Percentiles rank a stretch among this genome's conserved stretches.
phyloP scores from a whole-genome alignment of 495 filamentous ascomycete species.

The Penicillium ucsense region DNA sequence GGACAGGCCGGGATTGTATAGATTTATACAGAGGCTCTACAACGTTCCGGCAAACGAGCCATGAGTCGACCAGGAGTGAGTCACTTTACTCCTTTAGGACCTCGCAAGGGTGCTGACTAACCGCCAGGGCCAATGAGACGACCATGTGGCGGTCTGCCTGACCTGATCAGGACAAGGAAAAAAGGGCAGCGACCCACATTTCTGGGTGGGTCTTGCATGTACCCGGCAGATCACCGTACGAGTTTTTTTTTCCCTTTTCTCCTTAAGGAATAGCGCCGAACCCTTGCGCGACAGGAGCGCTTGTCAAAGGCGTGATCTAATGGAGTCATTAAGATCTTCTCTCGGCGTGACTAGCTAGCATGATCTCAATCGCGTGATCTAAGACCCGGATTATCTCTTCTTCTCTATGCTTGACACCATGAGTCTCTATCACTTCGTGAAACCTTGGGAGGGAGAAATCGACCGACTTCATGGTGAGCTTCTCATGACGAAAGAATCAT shows the following conservation, averaged over 20 bases:
- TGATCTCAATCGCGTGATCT: neutral
- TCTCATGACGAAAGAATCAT: neutral
- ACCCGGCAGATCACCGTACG: slow-evolving; percentile 11
- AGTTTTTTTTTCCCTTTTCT: neutral
- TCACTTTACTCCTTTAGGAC: slow-evolving; percentile 6
- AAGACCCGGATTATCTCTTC: neutral
- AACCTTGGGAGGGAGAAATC: neutral
- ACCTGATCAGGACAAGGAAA: neutral
- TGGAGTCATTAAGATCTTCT: neutral
- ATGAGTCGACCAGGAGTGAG: slow-evolving; percentile 7
- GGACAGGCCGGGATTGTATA: slow-evolving; percentile 6
- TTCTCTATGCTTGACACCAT: neutral
- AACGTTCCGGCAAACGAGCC: neutral
- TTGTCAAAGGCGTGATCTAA: slow-evolving; percentile 13
- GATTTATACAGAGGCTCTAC: slow-evolving; percentile 6
- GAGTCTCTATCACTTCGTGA: no score
- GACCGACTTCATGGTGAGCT: no score
- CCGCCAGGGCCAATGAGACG: neutral
- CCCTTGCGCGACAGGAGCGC: slow-evolving; percentile 1
- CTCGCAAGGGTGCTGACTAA: neutral
- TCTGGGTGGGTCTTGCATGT: slow-evolving; percentile 7
- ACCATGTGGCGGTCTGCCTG: neutral
- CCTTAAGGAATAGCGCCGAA: slow-evolving; percentile 12
- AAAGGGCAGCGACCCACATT: slow-evolving; percentile 8
- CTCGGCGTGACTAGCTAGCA: slow-evolving; percentile 6